These are phyloP conservation scores for Binderoboletus segoi DNA, from an alignment of 1,284 basidiomycete genomes.

Conservation along the genomic window DNA sequence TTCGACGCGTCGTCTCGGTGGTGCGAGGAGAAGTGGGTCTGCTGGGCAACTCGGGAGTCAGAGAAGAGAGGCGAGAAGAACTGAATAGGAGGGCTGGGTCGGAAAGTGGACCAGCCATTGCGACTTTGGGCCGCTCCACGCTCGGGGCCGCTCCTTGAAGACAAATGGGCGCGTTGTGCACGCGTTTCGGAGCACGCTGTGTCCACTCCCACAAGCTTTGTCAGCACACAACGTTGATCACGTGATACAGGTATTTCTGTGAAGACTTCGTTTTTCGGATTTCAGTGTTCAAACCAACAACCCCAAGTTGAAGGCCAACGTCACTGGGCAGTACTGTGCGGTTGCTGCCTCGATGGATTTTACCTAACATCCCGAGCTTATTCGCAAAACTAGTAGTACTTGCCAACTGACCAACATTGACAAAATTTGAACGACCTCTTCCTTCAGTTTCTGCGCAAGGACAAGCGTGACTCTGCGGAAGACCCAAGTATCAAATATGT, in stretches of 20 bases:
- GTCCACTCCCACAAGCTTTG: conserved; percentile 7
- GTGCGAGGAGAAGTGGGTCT: conserved; percentile 8
- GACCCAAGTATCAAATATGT: no score
- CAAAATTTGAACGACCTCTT: no score
- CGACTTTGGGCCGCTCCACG: neutral
- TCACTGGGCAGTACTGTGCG: no score
- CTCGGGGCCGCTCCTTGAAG: no score
- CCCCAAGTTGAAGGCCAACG: no score
- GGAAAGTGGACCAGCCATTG: conserved; percentile 20
- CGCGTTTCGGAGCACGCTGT: conserved; percentile 7
- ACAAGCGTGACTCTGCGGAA: no score
- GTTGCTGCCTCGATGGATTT: no score
- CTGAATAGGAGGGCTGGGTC: conserved; percentile 23
- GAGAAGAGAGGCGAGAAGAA: conserved; percentile 19
- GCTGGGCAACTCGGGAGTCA: conserved; percentile 12
- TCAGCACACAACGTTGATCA: conserved; percentile 17
- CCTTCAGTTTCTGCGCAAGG: no score
- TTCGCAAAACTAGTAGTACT: no score
- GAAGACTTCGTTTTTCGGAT: neutral
- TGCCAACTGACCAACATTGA: no score
- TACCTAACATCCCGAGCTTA: no score
- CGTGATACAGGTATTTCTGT: conserved; percentile 8
- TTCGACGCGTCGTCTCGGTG: conserved; percentile 19
- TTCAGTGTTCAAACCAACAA: no score
- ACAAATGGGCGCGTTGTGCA: conserved; percentile 8